Percentiles rank a stretch among this genome's conserved stretches.
Conservation (phyloP, 2,329 filamentous ascomycete genomes). For the Corinectria fuckeliana region DNA sequence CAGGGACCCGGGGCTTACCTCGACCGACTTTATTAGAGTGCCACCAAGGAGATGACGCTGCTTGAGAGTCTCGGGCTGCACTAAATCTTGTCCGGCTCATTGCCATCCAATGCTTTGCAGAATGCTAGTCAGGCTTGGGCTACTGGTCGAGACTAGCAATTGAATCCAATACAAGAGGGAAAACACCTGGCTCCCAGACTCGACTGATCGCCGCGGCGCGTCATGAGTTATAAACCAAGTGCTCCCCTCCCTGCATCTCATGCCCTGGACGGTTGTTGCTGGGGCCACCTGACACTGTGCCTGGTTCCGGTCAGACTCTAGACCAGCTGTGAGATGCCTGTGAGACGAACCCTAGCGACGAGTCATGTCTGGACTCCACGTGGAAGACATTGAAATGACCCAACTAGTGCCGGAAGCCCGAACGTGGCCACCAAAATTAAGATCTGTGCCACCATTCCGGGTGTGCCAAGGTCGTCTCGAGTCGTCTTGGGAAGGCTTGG, state of each 20-base stretch:
- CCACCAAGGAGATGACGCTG: slow-evolving; percentile 24
- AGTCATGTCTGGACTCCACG: slow-evolving; percentile 30
- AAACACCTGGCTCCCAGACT: neutral
- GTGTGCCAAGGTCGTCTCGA: neutral
- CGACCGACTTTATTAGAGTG: slow-evolving; percentile 27
- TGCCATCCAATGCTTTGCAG: slow-evolving; percentile 17
- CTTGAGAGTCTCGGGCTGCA: slow-evolving; percentile 13
- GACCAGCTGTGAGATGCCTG: too few relatives aligned
- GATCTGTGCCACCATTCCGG: slow-evolving; percentile 17
- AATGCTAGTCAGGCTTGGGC: neutral
- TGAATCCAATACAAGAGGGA: neutral
- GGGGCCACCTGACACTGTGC: slow-evolving; percentile 20
- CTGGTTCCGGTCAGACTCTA: slow-evolving; percentile 7
- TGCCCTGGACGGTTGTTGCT: neutral
- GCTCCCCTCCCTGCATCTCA: neutral
- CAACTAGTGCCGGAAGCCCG: neutral
- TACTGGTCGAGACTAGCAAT: neutral
- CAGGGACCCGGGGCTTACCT: slow-evolving; percentile 32
- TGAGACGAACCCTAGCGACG: slow-evolving; percentile 2
- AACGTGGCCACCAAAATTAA: slow-evolving; percentile 9
- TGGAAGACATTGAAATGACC: slow-evolving; percentile 20
- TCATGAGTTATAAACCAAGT: neutral
- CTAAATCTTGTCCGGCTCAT: slow-evolving; percentile 3
- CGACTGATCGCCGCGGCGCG: neutral
- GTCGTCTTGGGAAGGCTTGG: neutral